Percentiles rank a stretch among this genome's conserved stretches.
Conservation (phyloP, 2,329 filamentous ascomycete genomes). For the Sphaceloma murrayae region DNA sequence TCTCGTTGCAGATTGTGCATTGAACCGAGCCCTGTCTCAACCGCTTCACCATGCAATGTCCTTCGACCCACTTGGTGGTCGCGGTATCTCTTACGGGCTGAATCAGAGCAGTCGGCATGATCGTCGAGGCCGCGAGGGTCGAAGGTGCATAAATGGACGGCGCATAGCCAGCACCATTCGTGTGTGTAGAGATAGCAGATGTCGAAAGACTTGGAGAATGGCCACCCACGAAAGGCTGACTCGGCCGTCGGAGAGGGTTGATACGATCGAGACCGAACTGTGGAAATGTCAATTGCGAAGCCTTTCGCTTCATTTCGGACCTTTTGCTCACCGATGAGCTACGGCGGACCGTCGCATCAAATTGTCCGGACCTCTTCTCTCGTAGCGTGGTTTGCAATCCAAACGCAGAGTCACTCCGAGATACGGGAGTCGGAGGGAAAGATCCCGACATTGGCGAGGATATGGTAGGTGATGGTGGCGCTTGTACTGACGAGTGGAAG, state of each 20-base stretch:
- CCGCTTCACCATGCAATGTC: conserved; percentile 66
- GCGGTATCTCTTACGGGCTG: conserved; percentile 72
- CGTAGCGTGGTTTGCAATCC: conserved; percentile 74
- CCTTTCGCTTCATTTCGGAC: conserved; percentile 26
- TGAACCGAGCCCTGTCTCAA: conserved; percentile 49
- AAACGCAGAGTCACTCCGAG: conserved; percentile 84
- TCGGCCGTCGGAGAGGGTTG: conserved; percentile 52
- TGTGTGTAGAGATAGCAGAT: conserved; percentile 42
- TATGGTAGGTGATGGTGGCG: conserved; percentile 54
- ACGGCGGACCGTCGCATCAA: conserved; percentile 68
- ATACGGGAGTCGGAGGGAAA: conserved; percentile 73
- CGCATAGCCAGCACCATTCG: conserved; percentile 51
- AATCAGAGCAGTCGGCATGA: conserved; percentile 76
- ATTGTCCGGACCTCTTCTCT: conserved; percentile 91
- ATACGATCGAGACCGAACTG: conserved; percentile 67
- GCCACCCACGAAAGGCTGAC: conserved; percentile 56
- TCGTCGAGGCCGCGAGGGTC: conserved; percentile 74
- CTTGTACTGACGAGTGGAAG: conserved; percentile 32
- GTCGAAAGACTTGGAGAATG: conserved; percentile 58
- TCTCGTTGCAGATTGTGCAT: conserved; percentile 70
- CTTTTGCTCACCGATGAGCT: conserved; percentile 59
- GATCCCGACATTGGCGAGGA: conserved; percentile 72
- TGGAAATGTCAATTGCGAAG: conserved; percentile 21
- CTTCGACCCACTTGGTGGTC: conserved; percentile 73
- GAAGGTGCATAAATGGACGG: conserved; percentile 78